Evolutionary conservation across 805 yeast species (phyloP), one percentile per base, ranked within the genome.

Genomic region (Crinitomyces ghanaensis): DNA sequence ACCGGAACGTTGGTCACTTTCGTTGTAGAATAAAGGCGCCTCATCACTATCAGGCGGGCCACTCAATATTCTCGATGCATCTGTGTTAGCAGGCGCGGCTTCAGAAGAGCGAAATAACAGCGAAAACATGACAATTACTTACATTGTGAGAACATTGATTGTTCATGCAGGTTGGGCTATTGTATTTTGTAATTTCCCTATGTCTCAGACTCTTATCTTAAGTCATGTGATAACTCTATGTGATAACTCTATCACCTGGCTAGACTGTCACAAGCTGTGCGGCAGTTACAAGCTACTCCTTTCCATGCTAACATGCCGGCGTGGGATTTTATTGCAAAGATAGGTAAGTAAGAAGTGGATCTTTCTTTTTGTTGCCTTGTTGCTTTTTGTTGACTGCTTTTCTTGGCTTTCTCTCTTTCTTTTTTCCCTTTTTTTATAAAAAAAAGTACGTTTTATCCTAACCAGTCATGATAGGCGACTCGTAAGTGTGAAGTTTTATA

Each of bases 391-490:
- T 19, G 13, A n/a, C 26, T 20, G 19, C 9, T 29, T 7, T 5
- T 22, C 8, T 8, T 21, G 6, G 11, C 21, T 11, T 21, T 28
- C n/a, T 6, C 11, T 11, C 25, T 18, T n/a, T 21, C n/a, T n/a
- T 27, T 18, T 9, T 27, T 27, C 13, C 20, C 11, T 3, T 3
- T 19, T 9, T 33, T 9, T 18, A 31, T 15, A 23, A 28, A 22
- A 30, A 26, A 37, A 21, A 40, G 54, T 54, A 28, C n/a, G n/a
- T 9, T 33, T 9, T 18, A 31, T 15, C 24, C 22, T 17, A 30
- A 26, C 33, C 19, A 40, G 54, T 54, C 29, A 54, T 54, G 60
- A 51, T 54, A 11, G 59, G 59, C 6, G 59, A 54, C 32, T 55
- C 60, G 56, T 51, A 40, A 18, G 57, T 49, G 9, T 15, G 17